Conservation (phyloP, 257 asterid genomes). For the Fraxinus anomala region DNA sequence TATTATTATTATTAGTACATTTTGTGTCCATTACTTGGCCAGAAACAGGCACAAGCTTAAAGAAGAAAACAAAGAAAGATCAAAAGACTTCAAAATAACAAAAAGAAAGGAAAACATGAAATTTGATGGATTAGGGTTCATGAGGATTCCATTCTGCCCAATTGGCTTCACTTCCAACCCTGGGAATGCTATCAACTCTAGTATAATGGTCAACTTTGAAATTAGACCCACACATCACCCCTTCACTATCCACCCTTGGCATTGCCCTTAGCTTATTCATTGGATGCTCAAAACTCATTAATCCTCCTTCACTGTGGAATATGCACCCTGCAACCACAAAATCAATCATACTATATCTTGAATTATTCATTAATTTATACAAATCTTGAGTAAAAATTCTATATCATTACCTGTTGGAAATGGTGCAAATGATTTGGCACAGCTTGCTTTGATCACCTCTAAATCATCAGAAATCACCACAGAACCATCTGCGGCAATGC, state of each 20-base stretch:
- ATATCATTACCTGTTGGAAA: slow-evolving; percentile 62
- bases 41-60: neutral
- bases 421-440: slow-evolving; percentile 86
- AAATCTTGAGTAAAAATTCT: no score
- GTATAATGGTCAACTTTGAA: slow-evolving; percentile 71
- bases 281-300: slow-evolving; percentile 90
- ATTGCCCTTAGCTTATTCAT: slow-evolving; percentile 72
- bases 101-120: neutral
- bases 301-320: slow-evolving; percentile 75
- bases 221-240: slow-evolving; percentile 77
- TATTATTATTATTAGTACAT: neutral
- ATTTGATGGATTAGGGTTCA: neutral
- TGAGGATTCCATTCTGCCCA: slow-evolving; percentile 62
- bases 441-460: slow-evolving; percentile 63
- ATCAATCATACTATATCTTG: neutral
- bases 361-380: neutral
- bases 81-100: neutral
- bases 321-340: slow-evolving; percentile 56
- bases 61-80: neutral
- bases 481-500: slow-evolving; percentile 83
- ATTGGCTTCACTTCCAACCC: slow-evolving; percentile 77
- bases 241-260: slow-evolving; percentile 90
- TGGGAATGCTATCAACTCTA: slow-evolving; percentile 79
- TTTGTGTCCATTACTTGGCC: neutral
- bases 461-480: slow-evolving; percentile 83